Evolutionary conservation across 768 basidiomycete species (phyloP), one percentile per base, ranked within the genome.

Genomic region (Ramaria sp.): DNA sequence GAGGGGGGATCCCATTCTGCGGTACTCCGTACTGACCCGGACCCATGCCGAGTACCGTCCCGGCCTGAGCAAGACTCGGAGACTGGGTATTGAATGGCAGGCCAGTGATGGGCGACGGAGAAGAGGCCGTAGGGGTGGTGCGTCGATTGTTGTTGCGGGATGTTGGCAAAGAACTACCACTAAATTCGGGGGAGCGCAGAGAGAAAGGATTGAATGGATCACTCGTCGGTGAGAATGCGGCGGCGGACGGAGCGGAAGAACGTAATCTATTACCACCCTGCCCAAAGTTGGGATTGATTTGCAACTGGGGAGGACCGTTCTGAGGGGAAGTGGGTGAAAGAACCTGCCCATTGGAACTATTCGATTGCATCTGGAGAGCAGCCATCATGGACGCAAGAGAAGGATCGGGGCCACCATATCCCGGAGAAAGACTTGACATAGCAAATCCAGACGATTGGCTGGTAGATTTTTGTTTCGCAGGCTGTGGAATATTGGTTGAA

Each of bases 311-410:
- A 9, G 51, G 44, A 10, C 81, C 86, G 32, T 85, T 82, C 64
- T 89, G 85, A 16, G 85, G 81, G 20, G 51, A 49, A 30, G 42
- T 24, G 9, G 57, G 57, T 20, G 52, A 36, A n/a, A 41, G 27
- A 24, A 25, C 48, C 16, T 45, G 44, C 32, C 52, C 52, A 9
- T 20, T 34, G 30, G 24, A 18, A 58, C 88, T 90, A 66, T 88
- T 86, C 20, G 85, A 88, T 59, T 86, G 88, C 87, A 90, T 88
- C 67, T 90, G 89, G 59, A 91, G 70, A 16, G 89, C 85, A 30
- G 88, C 89, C 88, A 92, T 91, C 87, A 92, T 91, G 12, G 88
- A 89, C 48, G 88, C 88, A 51, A 92, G 69, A 16, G 86, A 85
- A 66, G 90, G 88, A 62, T 89, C 87, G 56, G 83, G 88, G 48